Conservation (phyloP, 2,329 filamentous ascomycete genomes). For the Macrophomina phaseolina region DNA sequence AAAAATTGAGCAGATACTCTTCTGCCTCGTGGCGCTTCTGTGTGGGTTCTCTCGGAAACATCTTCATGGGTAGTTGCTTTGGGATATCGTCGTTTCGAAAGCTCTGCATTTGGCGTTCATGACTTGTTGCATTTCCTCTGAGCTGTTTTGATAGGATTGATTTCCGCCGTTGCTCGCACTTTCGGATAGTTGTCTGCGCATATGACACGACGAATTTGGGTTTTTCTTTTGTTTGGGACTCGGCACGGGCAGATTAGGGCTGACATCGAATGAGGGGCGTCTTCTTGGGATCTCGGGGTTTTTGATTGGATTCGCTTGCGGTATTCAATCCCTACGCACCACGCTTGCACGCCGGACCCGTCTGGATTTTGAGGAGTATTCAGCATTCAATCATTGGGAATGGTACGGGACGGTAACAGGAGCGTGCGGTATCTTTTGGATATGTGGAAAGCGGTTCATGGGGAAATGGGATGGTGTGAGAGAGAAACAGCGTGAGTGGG, state of each 20-base stretch:
- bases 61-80: conserved; percentile 12
- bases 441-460: neutral
- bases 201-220: conserved; percentile 12
- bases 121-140: conserved; percentile 19
- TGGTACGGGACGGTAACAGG: neutral
- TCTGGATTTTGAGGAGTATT: neutral
- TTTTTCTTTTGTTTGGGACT: neutral
- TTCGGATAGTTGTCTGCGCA: conserved; percentile 6
- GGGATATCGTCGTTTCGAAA: conserved; percentile 13
- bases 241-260: neutral
- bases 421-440: neutral
- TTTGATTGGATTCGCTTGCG: neutral
- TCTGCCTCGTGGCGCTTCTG: conserved; percentile 15
- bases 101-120: conserved; percentile 16
- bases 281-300: neutral
- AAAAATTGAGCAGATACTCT: conserved; percentile 7
- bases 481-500: neutral
- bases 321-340: neutral
- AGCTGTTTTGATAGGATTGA: conserved; percentile 23
- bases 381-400: conserved; percentile 11
- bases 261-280: conserved; percentile 5
- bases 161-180: conserved; percentile 6
- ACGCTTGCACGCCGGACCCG: neutral
- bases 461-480: neutral
- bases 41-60: neutral